phyloP scores from a whole-genome alignment of 176 grass and related monocot species.

The Bromus sterilis region DNA sequence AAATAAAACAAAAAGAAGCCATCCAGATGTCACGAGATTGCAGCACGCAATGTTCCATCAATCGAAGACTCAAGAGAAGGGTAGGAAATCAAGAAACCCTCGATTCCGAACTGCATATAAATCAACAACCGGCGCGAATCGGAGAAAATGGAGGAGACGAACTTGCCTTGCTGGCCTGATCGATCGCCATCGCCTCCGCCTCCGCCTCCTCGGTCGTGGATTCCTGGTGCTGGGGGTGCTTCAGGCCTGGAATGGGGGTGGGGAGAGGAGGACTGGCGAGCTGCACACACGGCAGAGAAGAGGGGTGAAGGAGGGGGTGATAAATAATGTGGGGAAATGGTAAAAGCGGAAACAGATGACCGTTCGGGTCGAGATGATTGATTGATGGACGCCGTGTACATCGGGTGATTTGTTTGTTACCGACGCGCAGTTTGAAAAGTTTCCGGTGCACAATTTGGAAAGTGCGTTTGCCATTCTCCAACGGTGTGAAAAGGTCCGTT shows the following conservation, averaged over 20 bases:
- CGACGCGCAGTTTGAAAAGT: neutral
- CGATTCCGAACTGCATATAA: neutral
- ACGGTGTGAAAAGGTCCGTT: too few relatives aligned
- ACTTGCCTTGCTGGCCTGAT: conserved; percentile 7
- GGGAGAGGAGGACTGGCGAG: neutral
- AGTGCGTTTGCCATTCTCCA: neutral
- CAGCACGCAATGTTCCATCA: neutral
- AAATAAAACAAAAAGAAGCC: neutral
- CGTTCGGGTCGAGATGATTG: conserved; percentile 17
- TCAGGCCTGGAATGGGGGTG: neutral
- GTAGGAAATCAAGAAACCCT: neutral
- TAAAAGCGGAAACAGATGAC: neutral
- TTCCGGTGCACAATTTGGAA: neutral
- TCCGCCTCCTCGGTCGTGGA: neutral
- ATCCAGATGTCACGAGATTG: neutral
- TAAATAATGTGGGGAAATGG: neutral
- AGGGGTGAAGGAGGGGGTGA: neutral
- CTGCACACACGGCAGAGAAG: neutral
- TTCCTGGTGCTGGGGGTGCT: neutral
- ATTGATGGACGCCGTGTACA: neutral
- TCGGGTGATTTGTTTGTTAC: neutral
- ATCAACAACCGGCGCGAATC: neutral
- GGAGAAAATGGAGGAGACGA: neutral
- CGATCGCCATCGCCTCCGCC: conserved; percentile 14
- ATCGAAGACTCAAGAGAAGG: neutral